Percentiles rank a stretch among this genome's conserved stretches.
Evolutionary conservation across 78 protist species (phyloP).

Genomic region (Tieghemostelium lacteum): DNA sequence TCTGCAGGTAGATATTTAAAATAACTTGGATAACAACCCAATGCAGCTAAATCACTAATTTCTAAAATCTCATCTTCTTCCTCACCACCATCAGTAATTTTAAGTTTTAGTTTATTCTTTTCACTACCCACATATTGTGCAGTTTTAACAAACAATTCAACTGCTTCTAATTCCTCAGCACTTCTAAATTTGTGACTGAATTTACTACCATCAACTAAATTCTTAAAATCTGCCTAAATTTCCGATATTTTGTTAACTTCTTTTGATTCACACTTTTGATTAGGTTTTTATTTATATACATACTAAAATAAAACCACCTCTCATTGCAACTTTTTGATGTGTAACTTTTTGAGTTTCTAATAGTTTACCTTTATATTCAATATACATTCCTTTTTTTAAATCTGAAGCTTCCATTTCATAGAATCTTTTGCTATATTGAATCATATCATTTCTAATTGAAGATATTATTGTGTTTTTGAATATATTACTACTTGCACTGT

Average conservation of each 20-base stretch:
- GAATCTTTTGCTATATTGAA: conserved; percentile 61
- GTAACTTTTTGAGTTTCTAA: conserved; percentile 19
- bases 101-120: conserved; percentile 11
- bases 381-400: conserved; percentile 34
- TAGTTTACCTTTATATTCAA: conserved; percentile 35
- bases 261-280: too few species aligned
- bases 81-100: conserved; percentile 7
- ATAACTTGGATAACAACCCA: conserved; percentile 18
- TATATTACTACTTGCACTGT: too few species aligned
- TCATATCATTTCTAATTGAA: too few species aligned
- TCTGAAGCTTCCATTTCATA: conserved; percentile 61
- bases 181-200: conserved; percentile 53
- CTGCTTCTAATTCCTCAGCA: conserved; percentile 40
- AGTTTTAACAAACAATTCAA: conserved; percentile 1
- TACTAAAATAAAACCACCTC: conserved; percentile 73
- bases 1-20: conserved; percentile 18
- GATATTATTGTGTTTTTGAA: too few species aligned
- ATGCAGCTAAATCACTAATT: neutral
- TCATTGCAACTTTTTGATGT: conserved; percentile 75
- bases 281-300: neutral
- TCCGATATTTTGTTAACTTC: neutral
- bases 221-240: conserved; percentile 45
- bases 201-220: conserved; percentile 46
- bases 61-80: conserved; percentile 6
- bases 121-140: neutral